Evolutionary conservation across 495 filamentous ascomycete genomes (phyloP).

Genomic region (Letharia lupina): DNA sequence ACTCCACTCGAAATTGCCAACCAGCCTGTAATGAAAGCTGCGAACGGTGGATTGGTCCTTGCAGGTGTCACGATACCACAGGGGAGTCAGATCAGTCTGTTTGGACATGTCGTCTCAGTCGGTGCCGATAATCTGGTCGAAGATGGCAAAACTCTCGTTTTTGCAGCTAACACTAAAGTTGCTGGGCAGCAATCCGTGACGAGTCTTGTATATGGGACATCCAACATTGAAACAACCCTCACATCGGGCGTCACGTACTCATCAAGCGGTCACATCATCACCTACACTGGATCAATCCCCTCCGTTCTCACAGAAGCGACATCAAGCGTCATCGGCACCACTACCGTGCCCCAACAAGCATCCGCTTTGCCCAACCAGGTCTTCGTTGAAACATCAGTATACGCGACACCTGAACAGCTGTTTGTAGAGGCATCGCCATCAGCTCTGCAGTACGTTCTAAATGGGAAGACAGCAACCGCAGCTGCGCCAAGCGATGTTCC

Average conservation of each 20-base stretch:
- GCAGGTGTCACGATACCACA: background rate
- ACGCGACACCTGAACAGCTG: background rate
- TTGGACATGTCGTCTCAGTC: background rate
- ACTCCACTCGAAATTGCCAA: background rate
- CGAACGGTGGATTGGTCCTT: background rate
- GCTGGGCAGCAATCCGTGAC: background rate
- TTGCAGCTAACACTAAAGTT: background rate
- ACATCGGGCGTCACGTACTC: background rate
- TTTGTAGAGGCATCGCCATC: background rate
- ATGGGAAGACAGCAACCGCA: background rate
- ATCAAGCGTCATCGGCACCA: background rate
- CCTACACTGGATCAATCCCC: background rate
- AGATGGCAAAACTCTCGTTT: background rate
- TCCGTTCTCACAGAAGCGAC: background rate
- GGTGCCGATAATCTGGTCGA: background rate
- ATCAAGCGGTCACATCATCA: background rate
- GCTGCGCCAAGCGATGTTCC: background rate
- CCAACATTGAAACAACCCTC: background rate
- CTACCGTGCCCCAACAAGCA: background rate
- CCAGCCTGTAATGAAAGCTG: background rate
- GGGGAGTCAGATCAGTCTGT: background rate
- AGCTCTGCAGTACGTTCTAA: background rate
- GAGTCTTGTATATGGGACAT: background rate
- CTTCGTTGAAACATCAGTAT: background rate
- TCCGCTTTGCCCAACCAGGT: background rate